These are phyloP conservation scores for Eutreptiella sp. DNA, from an alignment of 208 protist species.

Conservation along the genomic window DNA sequence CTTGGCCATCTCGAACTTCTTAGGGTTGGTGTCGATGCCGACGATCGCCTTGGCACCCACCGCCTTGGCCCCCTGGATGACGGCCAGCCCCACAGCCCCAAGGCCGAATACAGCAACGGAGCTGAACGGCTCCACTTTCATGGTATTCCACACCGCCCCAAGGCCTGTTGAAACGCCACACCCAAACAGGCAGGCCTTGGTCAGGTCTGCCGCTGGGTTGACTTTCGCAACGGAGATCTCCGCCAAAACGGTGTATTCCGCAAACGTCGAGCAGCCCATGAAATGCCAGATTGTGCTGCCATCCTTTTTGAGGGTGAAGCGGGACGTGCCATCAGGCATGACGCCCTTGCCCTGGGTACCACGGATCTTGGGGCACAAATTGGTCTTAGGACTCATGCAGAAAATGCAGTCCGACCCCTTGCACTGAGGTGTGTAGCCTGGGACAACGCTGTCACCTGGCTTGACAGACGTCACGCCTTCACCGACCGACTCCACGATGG, in stretches of 20 bases:
- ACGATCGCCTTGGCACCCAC: conserved; percentile 37
- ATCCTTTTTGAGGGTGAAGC: conserved; percentile 57
- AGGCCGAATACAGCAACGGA: conserved; percentile 59
- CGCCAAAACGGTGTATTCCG: conserved; percentile 71
- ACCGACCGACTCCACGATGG: conserved; percentile 71
- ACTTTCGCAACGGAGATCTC: conserved; percentile 67
- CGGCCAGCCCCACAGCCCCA: conserved; percentile 63
- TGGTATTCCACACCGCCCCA: conserved; percentile 58
- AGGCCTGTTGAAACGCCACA: conserved; percentile 47
- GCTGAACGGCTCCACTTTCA: conserved; percentile 34
- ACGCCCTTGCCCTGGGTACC: conserved; percentile 67
- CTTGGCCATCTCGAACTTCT: conserved; percentile 44
- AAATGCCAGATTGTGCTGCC: conserved; percentile 69
- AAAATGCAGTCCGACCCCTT: conserved; percentile 63
- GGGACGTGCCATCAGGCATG: conserved; percentile 73
- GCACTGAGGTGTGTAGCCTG: conserved; percentile 68
- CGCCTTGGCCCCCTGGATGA: conserved; percentile 44
- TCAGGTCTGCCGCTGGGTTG: conserved; percentile 40
- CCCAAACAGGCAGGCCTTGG: conserved; percentile 37
- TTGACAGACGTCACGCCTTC: conserved; percentile 61
- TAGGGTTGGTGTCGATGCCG: conserved; percentile 19
- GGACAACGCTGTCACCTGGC: conserved; percentile 56
- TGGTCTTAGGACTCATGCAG: conserved; percentile 68
- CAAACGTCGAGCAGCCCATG: conserved; percentile 62
- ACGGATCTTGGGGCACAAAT: conserved; percentile 67